Percentiles rank a stretch among this genome's conserved stretches.
Evolutionary conservation across 345 rosid genomes (phyloP).

Genomic region (Heritiera littoralis): DNA sequence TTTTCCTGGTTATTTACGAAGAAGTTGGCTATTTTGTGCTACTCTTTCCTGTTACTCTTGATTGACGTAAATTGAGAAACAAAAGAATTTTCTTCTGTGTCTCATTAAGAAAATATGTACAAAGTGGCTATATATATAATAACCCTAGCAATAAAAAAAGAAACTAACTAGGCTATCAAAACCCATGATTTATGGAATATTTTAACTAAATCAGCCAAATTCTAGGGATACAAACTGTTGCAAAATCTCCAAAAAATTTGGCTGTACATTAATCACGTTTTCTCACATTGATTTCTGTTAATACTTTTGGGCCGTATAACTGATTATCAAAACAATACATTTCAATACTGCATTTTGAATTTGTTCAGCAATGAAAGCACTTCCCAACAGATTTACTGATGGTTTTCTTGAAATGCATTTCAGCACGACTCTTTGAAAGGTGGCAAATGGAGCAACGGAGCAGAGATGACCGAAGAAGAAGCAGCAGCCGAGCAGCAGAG

Average conservation of each 20-base stretch:
- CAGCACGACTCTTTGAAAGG: slow-evolving; percentile 95
- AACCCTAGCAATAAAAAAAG: too few species aligned
- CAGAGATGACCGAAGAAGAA: slow-evolving; percentile 95
- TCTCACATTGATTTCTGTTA: too few species aligned
- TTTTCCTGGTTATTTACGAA: not conserved
- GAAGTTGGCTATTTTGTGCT: not conserved
- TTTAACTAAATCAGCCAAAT: too few species aligned
- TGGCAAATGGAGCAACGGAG: slow-evolving; percentile 85
- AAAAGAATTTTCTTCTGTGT: too few species aligned
- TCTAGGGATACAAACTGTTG: too few species aligned
- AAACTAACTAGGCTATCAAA: too few species aligned
- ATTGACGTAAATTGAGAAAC: too few species aligned
- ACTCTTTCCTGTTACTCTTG: not conserved
- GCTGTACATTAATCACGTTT: too few species aligned
- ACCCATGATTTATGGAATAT: too few species aligned
- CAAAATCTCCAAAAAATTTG: too few species aligned
- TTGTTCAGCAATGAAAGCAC: not conserved
- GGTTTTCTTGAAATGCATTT: slow-evolving; percentile 25
- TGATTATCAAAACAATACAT: not conserved
- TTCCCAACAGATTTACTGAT: slow-evolving; percentile 1
- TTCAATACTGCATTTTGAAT: not conserved
- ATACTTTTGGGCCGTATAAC: not conserved
- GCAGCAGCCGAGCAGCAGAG: slow-evolving; percentile 98
- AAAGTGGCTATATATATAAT: too few species aligned
- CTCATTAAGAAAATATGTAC: too few species aligned